Evolutionary conservation across 2,329 filamentous ascomycete species (phyloP).

Genomic region (Alternaria hordeiaustralica): DNA sequence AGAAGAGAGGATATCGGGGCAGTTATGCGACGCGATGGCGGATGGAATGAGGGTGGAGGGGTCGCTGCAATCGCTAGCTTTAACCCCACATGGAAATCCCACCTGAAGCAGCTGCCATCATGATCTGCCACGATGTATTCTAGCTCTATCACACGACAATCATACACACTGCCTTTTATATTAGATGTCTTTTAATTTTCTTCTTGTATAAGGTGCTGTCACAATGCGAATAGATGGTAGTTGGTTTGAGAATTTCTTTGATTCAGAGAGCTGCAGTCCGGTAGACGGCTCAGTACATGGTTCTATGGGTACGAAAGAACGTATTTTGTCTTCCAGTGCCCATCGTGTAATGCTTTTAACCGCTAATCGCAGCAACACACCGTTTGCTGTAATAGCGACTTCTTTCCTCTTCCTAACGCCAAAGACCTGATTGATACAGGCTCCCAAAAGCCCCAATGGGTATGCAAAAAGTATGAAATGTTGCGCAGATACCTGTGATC

Average conservation of each 20-base stretch:
- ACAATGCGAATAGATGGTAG: not conserved
- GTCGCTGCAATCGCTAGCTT: not conserved
- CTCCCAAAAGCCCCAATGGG: conserved; percentile 3
- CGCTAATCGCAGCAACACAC: conserved; percentile 12
- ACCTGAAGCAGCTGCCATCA: not conserved
- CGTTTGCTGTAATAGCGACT: conserved; percentile 14
- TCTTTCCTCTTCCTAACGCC: conserved; percentile 17
- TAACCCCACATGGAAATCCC: not conserved
- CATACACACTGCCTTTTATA: not conserved
- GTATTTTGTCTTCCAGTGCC: conserved; percentile 12
- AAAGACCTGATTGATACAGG: conserved; percentile 12
- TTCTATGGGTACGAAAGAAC: conserved; percentile 22
- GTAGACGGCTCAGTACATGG: conserved; percentile 10
- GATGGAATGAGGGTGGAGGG: not conserved
- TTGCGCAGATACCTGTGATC: conserved; percentile 11
- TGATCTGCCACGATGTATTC: not conserved
- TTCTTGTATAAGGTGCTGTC: not conserved
- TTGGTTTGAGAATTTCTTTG: conserved; percentile 12
- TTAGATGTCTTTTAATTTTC: not conserved
- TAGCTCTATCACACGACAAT: not conserved
- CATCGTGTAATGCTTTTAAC: conserved; percentile 11
- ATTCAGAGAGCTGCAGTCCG: conserved; percentile 10
- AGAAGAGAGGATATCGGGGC: not conserved
- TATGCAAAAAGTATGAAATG: conserved; percentile 15
- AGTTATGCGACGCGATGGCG: not conserved